A percentile compares a stretch with the other conserved stretches of the same genome.
Evolutionary conservation across 441 rosid species (phyloP).

Genomic region (Manihot esculenta): DNA sequence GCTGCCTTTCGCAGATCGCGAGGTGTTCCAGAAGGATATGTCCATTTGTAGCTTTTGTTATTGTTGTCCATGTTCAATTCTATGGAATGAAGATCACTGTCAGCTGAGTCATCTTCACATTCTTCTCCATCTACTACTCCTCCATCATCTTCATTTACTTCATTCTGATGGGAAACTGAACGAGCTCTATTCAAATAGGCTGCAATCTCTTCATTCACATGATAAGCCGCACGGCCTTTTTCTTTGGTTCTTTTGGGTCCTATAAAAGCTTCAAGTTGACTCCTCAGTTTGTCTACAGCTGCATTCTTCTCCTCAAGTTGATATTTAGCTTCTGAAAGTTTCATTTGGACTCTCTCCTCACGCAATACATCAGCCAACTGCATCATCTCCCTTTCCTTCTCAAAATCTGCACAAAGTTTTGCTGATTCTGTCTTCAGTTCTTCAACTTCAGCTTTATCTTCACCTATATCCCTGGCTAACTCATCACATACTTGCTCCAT

Average conservation of each 20-base stretch:
- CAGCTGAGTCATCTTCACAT: conserved; percentile 59
- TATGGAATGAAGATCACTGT: conserved; percentile 87
- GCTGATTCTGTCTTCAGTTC: conserved; percentile 64
- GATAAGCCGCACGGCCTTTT: conserved; percentile 45
- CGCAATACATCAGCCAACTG: conserved; percentile 69
- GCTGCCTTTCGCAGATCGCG: conserved; percentile 35
- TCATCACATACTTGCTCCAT: conserved; percentile 87
- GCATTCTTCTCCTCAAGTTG: conserved; percentile 80
- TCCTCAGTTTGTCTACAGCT: conserved; percentile 73
- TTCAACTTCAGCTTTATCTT: conserved; percentile 68
- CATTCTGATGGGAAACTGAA: conserved; percentile 39
- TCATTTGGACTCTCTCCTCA: conserved; percentile 77
- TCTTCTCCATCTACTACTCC: conserved; percentile 66
- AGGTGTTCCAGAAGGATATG: conserved; percentile 39
- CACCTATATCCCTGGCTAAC: conserved; percentile 62
- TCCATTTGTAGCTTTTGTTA: conserved; percentile 66
- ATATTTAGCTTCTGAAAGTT: conserved; percentile 76
- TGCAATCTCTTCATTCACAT: conserved; percentile 46
- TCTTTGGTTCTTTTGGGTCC: conserved; percentile 64
- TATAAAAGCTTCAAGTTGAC: conserved; percentile 76
- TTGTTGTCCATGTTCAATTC: conserved; percentile 69
- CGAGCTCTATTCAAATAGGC: conserved; percentile 52
- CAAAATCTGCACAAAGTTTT: conserved; percentile 62
- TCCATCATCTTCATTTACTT: conserved; percentile 39
- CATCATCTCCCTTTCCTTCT: conserved; percentile 84